Evolutionary conservation across 2,329 filamentous ascomycete genomes (phyloP), one percentile per base, ranked within the genome.

Genomic region (Chrysoporthe deuterocubensis): DNA sequence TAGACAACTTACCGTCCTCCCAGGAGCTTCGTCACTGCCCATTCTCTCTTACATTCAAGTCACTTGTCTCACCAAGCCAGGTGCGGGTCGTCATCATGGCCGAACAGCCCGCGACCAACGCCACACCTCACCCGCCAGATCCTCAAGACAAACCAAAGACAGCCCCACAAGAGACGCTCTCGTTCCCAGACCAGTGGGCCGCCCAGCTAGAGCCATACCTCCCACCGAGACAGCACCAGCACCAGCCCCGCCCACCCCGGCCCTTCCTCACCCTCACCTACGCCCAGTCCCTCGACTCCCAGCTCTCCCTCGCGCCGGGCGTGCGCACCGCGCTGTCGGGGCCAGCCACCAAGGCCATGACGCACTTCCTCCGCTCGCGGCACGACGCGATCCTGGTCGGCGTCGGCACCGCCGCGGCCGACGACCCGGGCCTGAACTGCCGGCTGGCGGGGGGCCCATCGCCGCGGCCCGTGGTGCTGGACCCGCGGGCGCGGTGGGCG

Each of bases 371-470:
- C 40, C 92, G 95, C 74, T 90, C 90, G 14, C 87, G 85, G 18
- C 94, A 98, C 79, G 89, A 92, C 71, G 93, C 92, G 50, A 97
- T 97, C 72, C 84, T 96, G 34, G 84, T 98, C 43, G 95, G 95
- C 32, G 92, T 91, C 4, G 91, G 91, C 2, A 98, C 95, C 1
- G 92, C 93, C 8, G 82, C 93, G 37, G 91, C 92, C 26, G 95
- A 98, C 77, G 87, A 97, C 75, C 95, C 95, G 2, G 89, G 89
- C 2, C 82, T 98, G 64, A 97, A 97, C 77, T 96, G 92, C 76
- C 89, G 94, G 21, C 84, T 94, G 57, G 83, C 84, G 40, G 43
- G 85, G 84, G 2, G 81, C 83, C 71, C 93, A 97, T 75, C 94
- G 2, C 59, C 95, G 8, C 85, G 91, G 46, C 95, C 95, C 1